Evolutionary conservation across 2,329 filamentous ascomycete genomes (phyloP).

Genomic region (Chaetomium sp.): DNA sequence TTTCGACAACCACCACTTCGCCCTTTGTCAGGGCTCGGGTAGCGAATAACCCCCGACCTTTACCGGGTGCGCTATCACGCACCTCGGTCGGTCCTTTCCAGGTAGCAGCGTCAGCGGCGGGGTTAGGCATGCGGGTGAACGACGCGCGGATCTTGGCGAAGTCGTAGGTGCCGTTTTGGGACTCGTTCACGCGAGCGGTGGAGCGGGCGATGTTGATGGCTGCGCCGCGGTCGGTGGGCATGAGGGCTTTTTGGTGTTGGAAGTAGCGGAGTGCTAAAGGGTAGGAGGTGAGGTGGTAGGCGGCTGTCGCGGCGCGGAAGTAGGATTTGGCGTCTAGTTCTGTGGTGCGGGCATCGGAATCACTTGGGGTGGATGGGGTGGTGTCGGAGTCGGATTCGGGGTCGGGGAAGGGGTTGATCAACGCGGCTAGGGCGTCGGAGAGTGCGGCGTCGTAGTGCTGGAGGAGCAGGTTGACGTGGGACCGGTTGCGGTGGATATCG

Average conservation of each 20-base stretch:
- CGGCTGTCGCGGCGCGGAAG: slow-evolving; percentile 5
- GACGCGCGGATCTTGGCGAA: background rate
- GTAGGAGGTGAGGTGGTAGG: background rate
- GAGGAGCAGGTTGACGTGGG: slow-evolving; percentile 5
- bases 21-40: background rate
- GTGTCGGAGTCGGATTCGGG: background rate
- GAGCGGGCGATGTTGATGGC: background rate
- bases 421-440: background rate
- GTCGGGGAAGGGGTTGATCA: background rate
- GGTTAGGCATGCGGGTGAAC: background rate
- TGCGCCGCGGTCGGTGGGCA: background rate
- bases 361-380: too few species aligned
- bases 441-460: background rate
- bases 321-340: slow-evolving; percentile 7
- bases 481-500: slow-evolving; percentile 6
- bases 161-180: background rate
- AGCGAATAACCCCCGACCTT: background rate
- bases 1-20: slow-evolving; percentile 2
- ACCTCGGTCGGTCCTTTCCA: background rate
- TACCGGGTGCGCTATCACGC: background rate
- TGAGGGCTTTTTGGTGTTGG: background rate
- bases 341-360: background rate
- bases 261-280: background rate
- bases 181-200: background rate
- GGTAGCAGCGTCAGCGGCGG: background rate